Percentiles rank a stretch among this genome's conserved stretches.
phyloP scores from a whole-genome alignment of 768 basidiomycete species.

The Mycena metata region DNA sequence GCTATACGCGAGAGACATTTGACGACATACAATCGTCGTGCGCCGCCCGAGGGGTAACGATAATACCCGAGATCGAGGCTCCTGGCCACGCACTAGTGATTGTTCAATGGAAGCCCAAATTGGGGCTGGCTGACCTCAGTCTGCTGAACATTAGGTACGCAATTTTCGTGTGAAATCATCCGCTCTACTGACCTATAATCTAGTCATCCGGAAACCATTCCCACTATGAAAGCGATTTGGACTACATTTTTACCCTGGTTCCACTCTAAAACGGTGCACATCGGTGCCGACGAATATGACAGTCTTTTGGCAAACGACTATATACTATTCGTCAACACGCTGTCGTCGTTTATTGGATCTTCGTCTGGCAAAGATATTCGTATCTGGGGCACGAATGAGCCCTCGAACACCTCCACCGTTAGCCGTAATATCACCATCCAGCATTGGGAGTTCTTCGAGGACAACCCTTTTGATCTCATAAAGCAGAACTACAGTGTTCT shows the following conservation, averaged over 20 bases:
- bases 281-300: conserved; percentile 38
- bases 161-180: background rate
- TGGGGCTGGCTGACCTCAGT: conserved; percentile 36
- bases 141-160: conserved; percentile 37
- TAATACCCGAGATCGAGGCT: conserved; percentile 35
- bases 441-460: conserved; percentile 41
- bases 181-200: background rate
- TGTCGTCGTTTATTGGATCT: conserved; percentile 29
- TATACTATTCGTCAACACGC: conserved; percentile 35
- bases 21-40: conserved; percentile 32
- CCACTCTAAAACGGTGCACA: conserved; percentile 36
- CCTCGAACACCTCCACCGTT: conserved; percentile 32
- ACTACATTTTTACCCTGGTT: conserved; percentile 37
- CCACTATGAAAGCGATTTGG: conserved; percentile 36
- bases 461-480: conserved; percentile 28
- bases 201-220: conserved; percentile 35
- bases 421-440: conserved; percentile 38
- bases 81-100: conserved; percentile 37
- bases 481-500: conserved; percentile 26
- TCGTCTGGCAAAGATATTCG: conserved; percentile 33
- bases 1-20: conserved; percentile 35
- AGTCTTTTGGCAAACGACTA: conserved; percentile 33
- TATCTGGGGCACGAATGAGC: conserved; percentile 39
- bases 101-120: conserved; percentile 36
- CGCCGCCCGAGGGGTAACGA: conserved; percentile 35